Evolutionary conservation across 352 stramenopile species (phyloP), one percentile per base, ranked within the genome.

Genomic region (Thalassiosira livingstoniorum): DNA sequence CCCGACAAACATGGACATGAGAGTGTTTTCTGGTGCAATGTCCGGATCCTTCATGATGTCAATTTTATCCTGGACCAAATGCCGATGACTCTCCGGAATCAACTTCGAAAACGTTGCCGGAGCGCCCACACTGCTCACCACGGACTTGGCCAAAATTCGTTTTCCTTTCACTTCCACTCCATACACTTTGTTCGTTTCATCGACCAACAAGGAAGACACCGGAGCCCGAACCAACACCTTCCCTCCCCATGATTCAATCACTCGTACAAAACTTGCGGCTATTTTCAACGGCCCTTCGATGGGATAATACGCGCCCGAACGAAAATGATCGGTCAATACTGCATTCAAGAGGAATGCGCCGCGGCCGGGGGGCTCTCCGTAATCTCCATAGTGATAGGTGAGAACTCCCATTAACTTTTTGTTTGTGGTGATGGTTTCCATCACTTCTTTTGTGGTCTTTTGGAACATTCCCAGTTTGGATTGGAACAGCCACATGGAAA

Each of bases 221-320:
- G 73, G 81, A 11, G 85, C 87, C 27, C 82, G 37, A 53, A 92
- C 86, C 23, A 92, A 45, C 4, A 91, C 86, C 27, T 82, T 85
- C 15, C 87, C 85, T 60, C 83, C 83, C 47, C 64, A 65, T 63
- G 34, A 53, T 47, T 90, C 75, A 37, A 92, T 91, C 0, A 77
- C 78, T 21, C 60, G 72, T n/a, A 82, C 37, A 42, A 89, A 60
- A 31, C 63, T 76, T 43, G 82, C 67, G n/a, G 68, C 53, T 66
- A 92, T 91, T 64, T 71, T 64, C 54, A 71, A 51, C 25, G 81
- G 77, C 21, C 87, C 87, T 45, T 84, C 87, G 10, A 83, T 35
- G 10, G 87, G 83, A 62, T 91, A 92, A 61, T 82, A 92, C n/a
- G 68, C 83, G 15, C 87, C 87, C 5, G 29, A 43, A 29, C 54